These are phyloP conservation scores for Lepraria neglecta DNA, from an alignment of 495 filamentous ascomycete species.

Conservation along the genomic window DNA sequence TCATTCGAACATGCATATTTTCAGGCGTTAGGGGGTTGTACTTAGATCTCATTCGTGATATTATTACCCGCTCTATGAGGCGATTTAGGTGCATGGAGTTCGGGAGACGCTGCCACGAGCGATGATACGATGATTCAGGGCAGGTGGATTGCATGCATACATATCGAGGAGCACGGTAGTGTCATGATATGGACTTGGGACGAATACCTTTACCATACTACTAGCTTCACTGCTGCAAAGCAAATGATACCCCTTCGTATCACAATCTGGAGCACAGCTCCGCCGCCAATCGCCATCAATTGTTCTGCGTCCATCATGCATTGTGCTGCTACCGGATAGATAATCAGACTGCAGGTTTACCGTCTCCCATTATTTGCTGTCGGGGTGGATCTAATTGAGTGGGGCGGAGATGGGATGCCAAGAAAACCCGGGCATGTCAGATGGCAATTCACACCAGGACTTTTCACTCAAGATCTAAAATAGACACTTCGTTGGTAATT, in stretches of 20 bases:
- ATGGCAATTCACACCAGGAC: too few species aligned
- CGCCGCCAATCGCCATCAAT: too few species aligned
- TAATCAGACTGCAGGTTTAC: too few species aligned
- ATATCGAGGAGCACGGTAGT: background rate
- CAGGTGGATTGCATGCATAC: background rate
- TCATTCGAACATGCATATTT: constrained; percentile 3
- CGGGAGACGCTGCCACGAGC: background rate
- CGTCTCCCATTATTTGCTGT: too few species aligned
- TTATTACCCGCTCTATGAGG: constrained; percentile 3
- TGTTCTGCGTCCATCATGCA: too few species aligned
- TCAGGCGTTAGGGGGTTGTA: background rate
- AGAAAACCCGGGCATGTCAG: too few species aligned
- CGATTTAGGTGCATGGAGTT: constrained; percentile 8
- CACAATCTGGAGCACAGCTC: too few species aligned
- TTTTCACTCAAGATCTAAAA: too few species aligned
- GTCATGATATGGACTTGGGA: background rate
- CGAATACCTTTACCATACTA: background rate
- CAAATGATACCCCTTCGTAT: background rate
- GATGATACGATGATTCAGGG: constrained; percentile 1
- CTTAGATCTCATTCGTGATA: constrained; percentile 8
- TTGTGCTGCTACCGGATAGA: too few species aligned
- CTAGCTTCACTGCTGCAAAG: constrained; percentile 10
- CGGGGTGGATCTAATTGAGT: too few species aligned
- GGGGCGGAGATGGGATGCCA: too few species aligned
- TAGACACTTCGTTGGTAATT: too few species aligned